phyloP scores from a whole-genome alignment of 805 yeast species.

The Saturnispora quitensis region DNA sequence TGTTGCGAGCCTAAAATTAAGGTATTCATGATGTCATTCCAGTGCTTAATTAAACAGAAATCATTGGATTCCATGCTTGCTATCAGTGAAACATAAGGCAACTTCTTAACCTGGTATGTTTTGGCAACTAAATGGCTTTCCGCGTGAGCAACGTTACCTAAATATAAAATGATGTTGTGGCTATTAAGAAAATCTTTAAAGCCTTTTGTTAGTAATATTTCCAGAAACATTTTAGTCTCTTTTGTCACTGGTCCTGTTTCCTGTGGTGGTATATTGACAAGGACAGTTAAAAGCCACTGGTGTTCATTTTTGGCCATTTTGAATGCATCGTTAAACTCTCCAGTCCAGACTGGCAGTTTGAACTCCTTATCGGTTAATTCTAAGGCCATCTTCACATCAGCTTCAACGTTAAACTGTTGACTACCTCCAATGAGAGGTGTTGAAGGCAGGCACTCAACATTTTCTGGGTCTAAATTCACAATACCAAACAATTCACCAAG shows the following conservation, averaged over 20 bases:
- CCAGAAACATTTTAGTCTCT: constrained; percentile 24
- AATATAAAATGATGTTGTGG: constrained; percentile 47
- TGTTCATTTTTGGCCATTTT: constrained; percentile 30
- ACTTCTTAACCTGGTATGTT: constrained; percentile 39
- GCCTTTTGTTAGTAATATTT: constrained; percentile 28
- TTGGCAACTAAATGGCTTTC: constrained; percentile 62
- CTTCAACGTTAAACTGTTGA: constrained; percentile 12
- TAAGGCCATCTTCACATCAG: constrained; percentile 14
- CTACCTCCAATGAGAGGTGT: constrained; percentile 15
- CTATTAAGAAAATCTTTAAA: constrained; percentile 30
- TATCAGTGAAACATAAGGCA: constrained; percentile 47
- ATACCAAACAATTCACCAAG: constrained; percentile 31
- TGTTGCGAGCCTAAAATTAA: not conserved
- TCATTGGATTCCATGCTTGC: constrained; percentile 29
- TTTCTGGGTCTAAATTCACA: constrained; percentile 22
- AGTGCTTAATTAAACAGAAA: not conserved
- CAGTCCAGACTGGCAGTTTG: constrained; percentile 22
- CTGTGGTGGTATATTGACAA: constrained; percentile 39
- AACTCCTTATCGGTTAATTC: constrained; percentile 19
- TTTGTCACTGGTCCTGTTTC: constrained; percentile 24
- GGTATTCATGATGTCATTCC: not conserved
- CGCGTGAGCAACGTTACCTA: constrained; percentile 53
- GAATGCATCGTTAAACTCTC: constrained; percentile 36
- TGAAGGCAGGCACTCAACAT: constrained; percentile 23
- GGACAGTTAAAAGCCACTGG: constrained; percentile 45